Evolutionary conservation across 23 red algal species (phyloP), one percentile per base, ranked within the genome.

Genomic region (Agarophyton chilense): DNA sequence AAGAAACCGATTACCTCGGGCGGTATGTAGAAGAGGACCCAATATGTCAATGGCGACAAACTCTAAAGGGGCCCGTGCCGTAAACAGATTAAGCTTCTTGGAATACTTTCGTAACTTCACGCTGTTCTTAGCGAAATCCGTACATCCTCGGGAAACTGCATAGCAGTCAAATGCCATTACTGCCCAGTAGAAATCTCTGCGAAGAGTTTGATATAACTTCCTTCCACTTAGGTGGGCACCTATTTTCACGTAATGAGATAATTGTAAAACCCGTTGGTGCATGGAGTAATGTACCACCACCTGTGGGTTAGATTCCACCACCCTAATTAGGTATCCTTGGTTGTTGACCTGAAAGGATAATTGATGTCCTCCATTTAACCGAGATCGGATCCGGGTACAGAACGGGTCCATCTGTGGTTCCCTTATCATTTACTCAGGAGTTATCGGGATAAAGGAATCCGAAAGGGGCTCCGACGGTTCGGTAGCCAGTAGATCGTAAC

Each of bases 391-490:
- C 63, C 49, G 18, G 0, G 61, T 54, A 42, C 82, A 72, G 45
- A 86, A 86, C 46, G 46, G n/a, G 12, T 86, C 82, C 17, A 1
- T 62, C 61, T 26, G 26, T 28, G 51, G 82, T 1, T 36, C 57
- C 25, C 62, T 8, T 0, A 86, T 36, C 19, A 84, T 36, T 24
- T 73, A 17, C 19, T 54, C 63, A 33, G 63, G 29, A 29, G 82
- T 55, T 31, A 86, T 36, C 28, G 61, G 58, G n/a, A 50, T 26
- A 41, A 86, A 46, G 9, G 29, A 8, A 6, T 24, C 56, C 21
- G 25, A 11, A 29, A 26, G n/a, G 21, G 21, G 56, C 2, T 61
- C 25, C 24, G 12, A 47, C 44, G 12, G 7, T 47, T 12, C 25
- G n/a, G 56, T 25, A 24, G 24, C 56, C n/a, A 61, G 56, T 11